Base-by-base conservation (phyloP, 805 yeast species). In the Limtongia smithiae region DNA sequence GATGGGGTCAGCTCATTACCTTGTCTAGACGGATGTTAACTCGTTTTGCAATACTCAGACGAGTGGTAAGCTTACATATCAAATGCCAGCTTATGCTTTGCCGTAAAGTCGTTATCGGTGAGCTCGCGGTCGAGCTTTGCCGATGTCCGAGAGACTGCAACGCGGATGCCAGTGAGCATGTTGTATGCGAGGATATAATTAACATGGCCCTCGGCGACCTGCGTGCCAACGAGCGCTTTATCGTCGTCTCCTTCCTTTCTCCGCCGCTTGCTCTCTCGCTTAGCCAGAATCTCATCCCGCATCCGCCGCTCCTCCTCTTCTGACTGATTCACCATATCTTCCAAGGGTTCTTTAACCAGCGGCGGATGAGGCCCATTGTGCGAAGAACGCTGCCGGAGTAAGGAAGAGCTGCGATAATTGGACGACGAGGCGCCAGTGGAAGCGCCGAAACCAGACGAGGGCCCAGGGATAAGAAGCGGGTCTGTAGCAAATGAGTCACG, bases 151-250 rank as follows among this genome's bases (percentile, higher is more conserved):
- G 96, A 87, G 0, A 93, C 97, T 0, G 97, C 90, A 7, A 89
- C 95, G 49, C 98, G 76, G 40, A 93, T 93, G 2, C 99, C 98
- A 0, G 97, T 90, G 50, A 94, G 76, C 97, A 93, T 91, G 66
- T 91, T 89, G 67, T 93, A 94, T 1, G 97, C 98, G 74, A 91
- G 81, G 24, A 89, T 86, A 62, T 83, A 93, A 66, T 90, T 93
- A 43, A 81, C 88, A 64, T 93, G 97, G 37, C 96, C 97, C 67
- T 93, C 97, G 55, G 83, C 78, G 34, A 88, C 90, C 59, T 82
- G 82, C 55, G 85, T 84, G 3, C 95, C 95, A 11, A 85, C 82
- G 37, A 82, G 66, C 3, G 82, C 90, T 40, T 66, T 64, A 46
- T 66, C 68, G 48, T 70, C 74, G 24, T 62, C 54, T 36, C 57